Evolutionary conservation across 176 grass and related monocot genomes (phyloP).

Genomic region (Coix lacrymajobi): DNA sequence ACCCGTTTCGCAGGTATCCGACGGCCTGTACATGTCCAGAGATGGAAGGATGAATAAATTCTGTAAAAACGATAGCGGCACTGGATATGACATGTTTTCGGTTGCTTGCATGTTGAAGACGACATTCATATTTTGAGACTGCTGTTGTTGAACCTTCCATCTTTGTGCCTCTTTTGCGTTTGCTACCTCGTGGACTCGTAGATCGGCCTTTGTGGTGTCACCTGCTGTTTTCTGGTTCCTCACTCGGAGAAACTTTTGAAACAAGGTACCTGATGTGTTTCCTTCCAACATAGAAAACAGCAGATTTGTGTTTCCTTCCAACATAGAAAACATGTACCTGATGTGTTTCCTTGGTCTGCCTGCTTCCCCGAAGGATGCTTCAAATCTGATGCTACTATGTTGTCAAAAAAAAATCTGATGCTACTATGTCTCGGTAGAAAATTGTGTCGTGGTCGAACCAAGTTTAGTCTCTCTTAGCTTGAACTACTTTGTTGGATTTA

Average conservation of each 20-base stretch:
- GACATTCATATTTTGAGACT: conserved; percentile 1
- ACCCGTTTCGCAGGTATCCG: neutral
- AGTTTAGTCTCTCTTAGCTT: no score
- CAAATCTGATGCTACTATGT: no score
- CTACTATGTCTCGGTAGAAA: no score
- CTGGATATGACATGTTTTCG: neutral
- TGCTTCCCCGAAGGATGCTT: no score
- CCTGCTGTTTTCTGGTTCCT: neutral
- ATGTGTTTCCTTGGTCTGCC: no score
- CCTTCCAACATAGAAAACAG: no score
- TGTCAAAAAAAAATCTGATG: no score
- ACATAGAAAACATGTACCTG: no score
- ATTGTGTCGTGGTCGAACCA: no score
- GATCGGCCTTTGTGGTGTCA: neutral
- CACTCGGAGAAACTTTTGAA: neutral
- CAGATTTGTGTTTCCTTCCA: no score
- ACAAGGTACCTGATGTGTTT: no score
- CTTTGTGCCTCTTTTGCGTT: neutral
- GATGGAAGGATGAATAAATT: conserved; percentile 24
- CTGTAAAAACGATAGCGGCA: neutral
- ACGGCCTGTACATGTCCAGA: conserved; percentile 1
- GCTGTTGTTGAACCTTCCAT: neutral
- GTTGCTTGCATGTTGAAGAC: neutral
- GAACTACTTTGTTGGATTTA: no score
- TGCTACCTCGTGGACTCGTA: neutral